Evolutionary conservation across 257 asterid genomes (phyloP), one percentile per base, ranked within the genome.

Genomic region (Ilex asprella): DNA sequence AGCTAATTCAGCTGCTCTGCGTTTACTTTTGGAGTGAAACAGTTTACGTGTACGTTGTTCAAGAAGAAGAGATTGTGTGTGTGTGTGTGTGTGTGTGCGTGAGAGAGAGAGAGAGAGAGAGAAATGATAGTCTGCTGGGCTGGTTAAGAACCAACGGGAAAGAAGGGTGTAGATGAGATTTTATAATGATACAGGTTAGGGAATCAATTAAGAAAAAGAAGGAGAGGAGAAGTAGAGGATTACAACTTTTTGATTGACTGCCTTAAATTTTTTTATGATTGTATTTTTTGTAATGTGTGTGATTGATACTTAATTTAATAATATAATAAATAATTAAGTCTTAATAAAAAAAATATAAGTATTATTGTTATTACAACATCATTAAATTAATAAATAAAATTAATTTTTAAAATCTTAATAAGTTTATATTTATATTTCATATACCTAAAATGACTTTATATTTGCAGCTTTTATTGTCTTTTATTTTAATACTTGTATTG

Each of bases 211-310:
- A 67, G 56, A 68, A 58, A 64, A 65, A 60, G n/a, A n/a, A n/a
- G n/a, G n/a, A n/a, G n/a, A n/a, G n/a, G n/a, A 58, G 57, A 63
- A 15, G 51, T 8, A 16, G 30, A 39, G 86, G 84, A 86, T 84
- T 84, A 77, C 77, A 73, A 81, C 86, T 83, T 89, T 89, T 94
- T 79, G 95, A 82, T 78, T 73, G 16, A 71, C 72, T 70, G 73
- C 58, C 66, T 76, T 21, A 66, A 30, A 47, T 62, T 52, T 21
- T 43, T 59, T 55, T 56, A 58, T 57, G 50, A 55, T 67, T 58
- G 61, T 30, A 29, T 15, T 41, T 41, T 7, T 68, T 6, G 10
- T 29, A 51, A 31, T 63, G 16, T 53, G 13, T 63, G 16, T 53
- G 13, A 8, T 27, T 53, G 11, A 6, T 54, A n/a, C 39, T 58